Conservation (phyloP, 78 protist genomes). For the Mantamonas sphyraenae region DNA sequence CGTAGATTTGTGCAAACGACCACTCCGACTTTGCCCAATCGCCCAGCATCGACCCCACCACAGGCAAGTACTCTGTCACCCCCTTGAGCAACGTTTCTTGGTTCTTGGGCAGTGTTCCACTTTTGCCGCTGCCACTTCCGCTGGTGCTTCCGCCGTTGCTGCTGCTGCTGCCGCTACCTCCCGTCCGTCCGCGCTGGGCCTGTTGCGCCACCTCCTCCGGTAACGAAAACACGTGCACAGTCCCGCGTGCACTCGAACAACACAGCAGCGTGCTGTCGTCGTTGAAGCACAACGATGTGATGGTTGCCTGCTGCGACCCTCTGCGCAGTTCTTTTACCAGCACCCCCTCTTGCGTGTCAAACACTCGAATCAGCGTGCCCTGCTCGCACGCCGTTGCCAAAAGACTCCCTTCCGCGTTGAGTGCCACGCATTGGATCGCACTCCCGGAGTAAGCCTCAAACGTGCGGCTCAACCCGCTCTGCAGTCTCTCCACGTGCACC, state of each 20-base stretch:
- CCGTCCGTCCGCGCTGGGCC: too few relatives aligned
- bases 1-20: too few relatives aligned
- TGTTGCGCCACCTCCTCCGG: too few relatives aligned
- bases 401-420: slow-evolving; percentile 76
- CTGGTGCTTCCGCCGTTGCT: too few relatives aligned
- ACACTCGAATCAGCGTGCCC: slow-evolving; percentile 90
- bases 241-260: slow-evolving; percentile 76
- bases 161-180: too few relatives aligned
- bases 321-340: slow-evolving; percentile 75
- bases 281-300: slow-evolving; percentile 45
- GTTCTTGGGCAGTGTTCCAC: too few relatives aligned
- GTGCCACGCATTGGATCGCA: slow-evolving; percentile 55
- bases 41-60: too few relatives aligned
- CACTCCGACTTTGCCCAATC: too few relatives aligned
- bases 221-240: slow-evolving; percentile 91
- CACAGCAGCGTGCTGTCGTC: slow-evolving; percentile 58
- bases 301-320: slow-evolving; percentile 79
- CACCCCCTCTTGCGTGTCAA: slow-evolving; percentile 69
- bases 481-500: slow-evolving; percentile 18
- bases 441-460: too few relatives aligned
- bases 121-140: too few relatives aligned
- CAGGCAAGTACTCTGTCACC: too few relatives aligned
- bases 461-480: slow-evolving; percentile 27
- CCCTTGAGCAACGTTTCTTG: too few relatives aligned
- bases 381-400: slow-evolving; percentile 86